Evolutionary conservation across 345 rosid genomes (phyloP), one percentile per base, ranked within the genome.

Genomic region (Pistacia atlantica): DNA sequence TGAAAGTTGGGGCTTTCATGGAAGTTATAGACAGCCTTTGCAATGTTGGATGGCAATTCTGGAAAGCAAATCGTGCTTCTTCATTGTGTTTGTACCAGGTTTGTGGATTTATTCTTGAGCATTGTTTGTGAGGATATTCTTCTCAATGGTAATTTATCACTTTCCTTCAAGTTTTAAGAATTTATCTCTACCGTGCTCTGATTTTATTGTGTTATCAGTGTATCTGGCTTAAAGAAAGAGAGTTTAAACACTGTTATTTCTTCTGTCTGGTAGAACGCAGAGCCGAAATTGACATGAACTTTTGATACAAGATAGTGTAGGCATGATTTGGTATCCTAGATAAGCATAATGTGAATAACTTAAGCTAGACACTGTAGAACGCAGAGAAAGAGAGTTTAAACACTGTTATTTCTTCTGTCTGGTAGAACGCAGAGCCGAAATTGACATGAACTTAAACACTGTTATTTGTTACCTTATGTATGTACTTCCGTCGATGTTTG

Each of bases 41-140:
- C 66, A 57, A 64, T 67, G 59, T 79, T 52, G 79, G 83, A 68
- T 76, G 78, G 78, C 80, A 66, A 68, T 71, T 85, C 77, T 76
- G 86, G 83, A 79, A 77, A 75, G 74, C 71, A 72, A 81, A 79
- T 58, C 78, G 31, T 78, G 79, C 84, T 85, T 67, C 84, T 74
- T 69, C 69, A 1, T 72, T 63, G 55, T 62, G 49, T 77, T 42
- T 72, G 45, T 48, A 56, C 82, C 86, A 83, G 86, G 85, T 86
- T 83, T 72, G 88, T 71, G 58, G 78, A 59, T 63, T 72, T 62
- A 46, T 74, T 52, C 64, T 45, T 81, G 35, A 52, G 18, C 33
- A 38, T 73, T 73, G n/a, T 67, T 17, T 25, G 51, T 60, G 63
- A 48, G 74, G 56, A 28, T 65, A 37, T 54, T 71, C 62, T 28